Evolutionary conservation across 139 green algal species (phyloP), one percentile per base, ranked within the genome.

Genomic region (Chlorella sp.): DNA sequence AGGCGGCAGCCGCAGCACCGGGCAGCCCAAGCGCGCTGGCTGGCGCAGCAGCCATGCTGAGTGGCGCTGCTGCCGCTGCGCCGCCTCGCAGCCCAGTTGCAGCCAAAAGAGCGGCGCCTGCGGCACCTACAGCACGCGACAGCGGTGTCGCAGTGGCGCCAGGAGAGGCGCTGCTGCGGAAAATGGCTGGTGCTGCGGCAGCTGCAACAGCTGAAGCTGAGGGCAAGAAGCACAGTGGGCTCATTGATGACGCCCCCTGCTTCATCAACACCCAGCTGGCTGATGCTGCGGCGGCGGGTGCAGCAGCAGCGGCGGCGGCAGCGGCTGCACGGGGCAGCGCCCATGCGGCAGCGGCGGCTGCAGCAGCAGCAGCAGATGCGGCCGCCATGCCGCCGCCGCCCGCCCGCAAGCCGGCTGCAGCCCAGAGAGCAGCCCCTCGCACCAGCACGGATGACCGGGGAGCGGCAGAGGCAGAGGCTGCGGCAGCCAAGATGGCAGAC

Each of bases 241-340:
- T 82, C 7, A 26, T 82, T 34, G 76, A 82, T 56, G 76, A 82
- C 17, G 76, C 76, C 0, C 76, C 76, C 60, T 82, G 76, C 76
- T 82, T 82, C 16, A 63, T 60, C 9, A 39, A 72, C 63, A 62
- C 78, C 16, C 63, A 83, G 18, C 28, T 74, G 17, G 78, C 78
- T 15, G 39, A 74, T 47, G 78, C 78, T 26, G 63, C 78, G 3
- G n/a, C 78, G 13, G 78, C 78, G 3, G 78, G 63, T 3, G 78
- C 78, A 4, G 38, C 32, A 20, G 78, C 78, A 26, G 38, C 39
- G 26, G 60, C 78, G 2, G 78, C 60, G 2, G 78, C 78, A 20
- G 51, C 51, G 51, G 51, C 51, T 60, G 51, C 51, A 21, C 51
- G 51, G 51, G 51, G 23, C 62, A 68, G 62, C 13, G 51, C 51